Evolutionary conservation across 805 yeast species (phyloP).

Genomic region (Metschnikowia reukaufii): DNA sequence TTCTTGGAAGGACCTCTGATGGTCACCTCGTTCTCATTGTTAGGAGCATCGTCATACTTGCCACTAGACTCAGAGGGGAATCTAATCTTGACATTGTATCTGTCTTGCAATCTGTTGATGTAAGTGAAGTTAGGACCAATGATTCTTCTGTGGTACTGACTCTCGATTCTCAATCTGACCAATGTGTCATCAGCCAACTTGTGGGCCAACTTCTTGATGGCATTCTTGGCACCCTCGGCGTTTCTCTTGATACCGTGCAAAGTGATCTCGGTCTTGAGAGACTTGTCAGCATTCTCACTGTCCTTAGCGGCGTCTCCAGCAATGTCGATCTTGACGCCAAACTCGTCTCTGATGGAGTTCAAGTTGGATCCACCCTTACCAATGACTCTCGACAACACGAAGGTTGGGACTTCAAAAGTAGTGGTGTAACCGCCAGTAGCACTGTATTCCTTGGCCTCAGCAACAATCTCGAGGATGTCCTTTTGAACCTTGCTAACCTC

Average conservation of each 20-base stretch:
- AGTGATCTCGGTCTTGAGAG: constrained; percentile 44
- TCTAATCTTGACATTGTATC: constrained; percentile 76
- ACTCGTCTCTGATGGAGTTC: constrained; percentile 66
- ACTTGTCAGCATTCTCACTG: constrained; percentile 25
- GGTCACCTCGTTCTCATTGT: constrained; percentile 58
- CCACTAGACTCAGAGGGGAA: constrained; percentile 55
- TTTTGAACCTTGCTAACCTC: constrained; percentile 57
- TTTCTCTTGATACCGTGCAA: constrained; percentile 74
- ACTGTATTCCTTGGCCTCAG: constrained; percentile 53
- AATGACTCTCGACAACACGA: constrained; percentile 73
- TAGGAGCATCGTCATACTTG: constrained; percentile 37
- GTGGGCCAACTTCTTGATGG: constrained; percentile 58
- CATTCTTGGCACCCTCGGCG: constrained; percentile 67
- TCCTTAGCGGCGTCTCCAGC: constrained; percentile 47
- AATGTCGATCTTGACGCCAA: constrained; percentile 74
- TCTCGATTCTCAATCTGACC: constrained; percentile 66
- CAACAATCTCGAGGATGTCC: constrained; percentile 54
- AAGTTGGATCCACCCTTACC: constrained; percentile 86
- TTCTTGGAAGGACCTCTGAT: constrained; percentile 90
- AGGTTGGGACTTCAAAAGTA: constrained; percentile 61
- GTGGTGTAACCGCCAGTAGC: constrained; percentile 40
- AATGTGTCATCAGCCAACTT: constrained; percentile 81
- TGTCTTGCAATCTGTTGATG: constrained; percentile 81
- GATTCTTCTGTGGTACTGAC: constrained; percentile 73
- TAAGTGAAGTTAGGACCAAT: constrained; percentile 83